These are phyloP conservation scores for Eimeria maxima DNA, from an alignment of 169 alveolate genomes.

Conservation along the genomic window DNA sequence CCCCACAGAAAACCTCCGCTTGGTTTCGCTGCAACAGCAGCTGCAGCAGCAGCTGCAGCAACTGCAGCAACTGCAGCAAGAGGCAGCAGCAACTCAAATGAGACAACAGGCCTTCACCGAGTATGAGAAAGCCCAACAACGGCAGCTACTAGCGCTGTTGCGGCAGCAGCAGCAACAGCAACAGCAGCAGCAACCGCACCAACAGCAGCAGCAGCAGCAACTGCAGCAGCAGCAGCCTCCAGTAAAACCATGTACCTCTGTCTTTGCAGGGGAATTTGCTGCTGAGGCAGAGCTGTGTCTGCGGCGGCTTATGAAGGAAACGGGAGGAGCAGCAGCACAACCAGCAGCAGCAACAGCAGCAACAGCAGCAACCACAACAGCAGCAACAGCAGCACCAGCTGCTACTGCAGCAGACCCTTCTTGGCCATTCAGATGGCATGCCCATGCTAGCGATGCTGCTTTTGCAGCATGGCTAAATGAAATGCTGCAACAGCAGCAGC, in stretches of 20 bases:
- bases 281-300: conserved; percentile 22
- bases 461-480: conserved; percentile 26
- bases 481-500: conserved; percentile 44
- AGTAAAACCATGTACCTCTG: conserved; percentile 2
- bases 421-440: conserved; percentile 37
- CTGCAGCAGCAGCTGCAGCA: conserved; percentile 7
- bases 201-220: conserved; percentile 38
- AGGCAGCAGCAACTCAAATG: neutral
- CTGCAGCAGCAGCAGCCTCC: conserved; percentile 2
- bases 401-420: conserved; percentile 15
- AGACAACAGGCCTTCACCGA: neutral
- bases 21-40: neutral
- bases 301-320: conserved; percentile 8
- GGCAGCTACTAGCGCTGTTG: neutral
- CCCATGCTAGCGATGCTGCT: conserved; percentile 19
- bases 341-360: too few species aligned
- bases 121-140: neutral
- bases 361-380: neutral
- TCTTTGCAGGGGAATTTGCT: conserved; percentile 26
- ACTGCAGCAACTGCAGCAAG: conserved; percentile 43
- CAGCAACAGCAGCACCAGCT: conserved; percentile 10
- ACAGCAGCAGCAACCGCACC: too few species aligned
- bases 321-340: neutral
- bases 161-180: conserved; percentile 27
- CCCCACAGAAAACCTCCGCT: neutral